Base-by-base conservation (phyloP, 169 alveolate genomes). In the Eimeria tenella region DNA sequence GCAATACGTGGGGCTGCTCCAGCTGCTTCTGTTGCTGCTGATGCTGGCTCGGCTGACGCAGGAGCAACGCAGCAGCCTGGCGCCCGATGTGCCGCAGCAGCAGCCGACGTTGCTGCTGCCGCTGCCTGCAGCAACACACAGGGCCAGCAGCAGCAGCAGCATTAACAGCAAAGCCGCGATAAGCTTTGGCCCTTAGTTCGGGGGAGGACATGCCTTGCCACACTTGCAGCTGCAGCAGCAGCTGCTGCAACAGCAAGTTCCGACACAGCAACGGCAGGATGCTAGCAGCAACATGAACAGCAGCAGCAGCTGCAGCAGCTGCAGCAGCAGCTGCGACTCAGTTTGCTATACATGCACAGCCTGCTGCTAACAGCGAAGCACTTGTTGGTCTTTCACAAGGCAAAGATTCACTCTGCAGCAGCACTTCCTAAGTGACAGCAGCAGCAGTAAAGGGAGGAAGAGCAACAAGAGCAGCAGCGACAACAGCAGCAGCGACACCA, bases 51-150 rank as follows among this genome's bases (percentile, higher is more conserved):
- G 55, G 86, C 19, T 58, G 68, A 3, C 68, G 68, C 68, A 58
- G 11, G 2, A 58, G 19, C 68, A 58, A 58, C 19, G 68, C 68
- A 58, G 68, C 68, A 58, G 68, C 68, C 19, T 58, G 68, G 68
- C 68, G 68, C 21, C 68, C 68, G 19, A 58, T 58, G 3, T 58
- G 68, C 68, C 68, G 68, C 68, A 58, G 68, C 68, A 58, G 68
- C 68, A 58, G 68, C 4, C 11, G 53, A 56, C 55, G 70, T 52
- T 56, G 75, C 73, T 83, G 91, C 91, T 58, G 91, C 91, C 25
- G 73, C 75, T 83, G 91, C 87, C 77, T 58, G 75, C 52, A 21
- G 91, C 17, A 31, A 6, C 10, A 17, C 21, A 65, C 4, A 21
- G 21, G 49, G 21, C 0, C 49, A 65, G 23, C 17, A 65, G 23